Percentiles rank a stretch among this genome's conserved stretches.
Evolutionary conservation across 805 yeast genomes (phyloP).

Genomic region (Candida silvicultrix): DNA sequence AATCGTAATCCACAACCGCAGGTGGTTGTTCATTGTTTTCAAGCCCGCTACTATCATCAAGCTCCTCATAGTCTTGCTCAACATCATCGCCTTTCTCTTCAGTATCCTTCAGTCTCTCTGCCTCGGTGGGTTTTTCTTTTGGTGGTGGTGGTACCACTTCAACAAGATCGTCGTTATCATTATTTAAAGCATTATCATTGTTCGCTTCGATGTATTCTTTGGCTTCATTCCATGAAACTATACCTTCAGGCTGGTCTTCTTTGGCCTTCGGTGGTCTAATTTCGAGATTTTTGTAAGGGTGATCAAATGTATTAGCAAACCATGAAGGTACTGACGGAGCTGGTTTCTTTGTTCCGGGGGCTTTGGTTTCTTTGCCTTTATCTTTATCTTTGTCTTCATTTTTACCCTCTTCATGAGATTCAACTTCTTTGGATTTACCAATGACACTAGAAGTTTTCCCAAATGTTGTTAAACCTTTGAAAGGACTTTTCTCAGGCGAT

Average conservation of each 20-base stretch:
- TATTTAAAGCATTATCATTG: too few relatives aligned
- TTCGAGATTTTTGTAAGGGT: constrained; percentile 1
- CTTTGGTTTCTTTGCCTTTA: neutral
- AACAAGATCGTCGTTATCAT: constrained; percentile 13
- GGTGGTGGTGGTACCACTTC: constrained; percentile 4
- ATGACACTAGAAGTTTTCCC: neutral
- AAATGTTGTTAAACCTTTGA: neutral
- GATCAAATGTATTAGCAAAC: neutral
- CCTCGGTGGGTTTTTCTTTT: constrained; percentile 7
- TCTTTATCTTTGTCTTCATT: too few relatives aligned
- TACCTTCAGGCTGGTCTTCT: constrained; percentile 41
- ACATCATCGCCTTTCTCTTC: constrained; percentile 1
- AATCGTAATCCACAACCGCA: constrained; percentile 48
- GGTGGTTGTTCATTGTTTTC: constrained; percentile 3
- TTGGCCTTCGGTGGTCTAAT: constrained; percentile 8
- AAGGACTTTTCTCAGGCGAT: neutral
- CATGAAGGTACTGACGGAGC: constrained; percentile 1
- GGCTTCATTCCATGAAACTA: constrained; percentile 47
- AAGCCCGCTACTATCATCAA: neutral
- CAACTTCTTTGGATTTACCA: neutral
- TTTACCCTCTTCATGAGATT: too few relatives aligned
- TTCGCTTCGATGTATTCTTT: too few relatives aligned
- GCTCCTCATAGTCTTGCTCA: neutral
- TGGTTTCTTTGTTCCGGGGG: neutral
- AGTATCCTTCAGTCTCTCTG: neutral